phyloP scores from a whole-genome alignment of 192 early-diverging fungal species.

The Backusella westeae region DNA sequence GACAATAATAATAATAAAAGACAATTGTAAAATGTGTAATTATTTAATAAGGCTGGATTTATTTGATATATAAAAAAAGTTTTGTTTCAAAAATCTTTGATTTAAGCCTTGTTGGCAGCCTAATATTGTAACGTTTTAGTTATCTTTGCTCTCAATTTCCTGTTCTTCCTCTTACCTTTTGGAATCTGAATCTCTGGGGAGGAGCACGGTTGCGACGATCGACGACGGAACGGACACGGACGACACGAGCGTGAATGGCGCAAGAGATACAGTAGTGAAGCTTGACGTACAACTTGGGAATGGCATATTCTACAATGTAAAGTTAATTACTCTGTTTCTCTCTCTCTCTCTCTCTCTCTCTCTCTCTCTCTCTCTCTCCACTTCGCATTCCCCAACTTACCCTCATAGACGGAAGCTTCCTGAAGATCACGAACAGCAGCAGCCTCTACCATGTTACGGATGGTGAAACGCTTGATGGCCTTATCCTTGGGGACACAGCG shows the following conservation, averaged over 20 bases:
- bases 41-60: constrained; percentile 7
- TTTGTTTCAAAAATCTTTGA: neutral
- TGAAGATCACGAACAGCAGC: constrained; percentile 95
- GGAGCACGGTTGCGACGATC: constrained; percentile 91
- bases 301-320: constrained; percentile 53
- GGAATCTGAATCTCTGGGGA: constrained; percentile 90
- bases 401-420: constrained; percentile 94
- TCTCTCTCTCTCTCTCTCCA: neutral
- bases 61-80: neutral
- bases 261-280: constrained; percentile 84
- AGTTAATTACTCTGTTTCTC: neutral
- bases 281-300: constrained; percentile 94
- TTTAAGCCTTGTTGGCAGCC: constrained; percentile 30
- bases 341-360: no score
- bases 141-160: no score
- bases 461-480: constrained; percentile 98
- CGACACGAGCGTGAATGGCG: constrained; percentile 92
- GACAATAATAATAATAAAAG: neutral
- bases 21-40: neutral
- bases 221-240: constrained; percentile 88
- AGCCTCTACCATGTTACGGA: constrained; percentile 99
- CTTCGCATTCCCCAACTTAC: constrained; percentile 37
- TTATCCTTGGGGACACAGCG: constrained; percentile 96
- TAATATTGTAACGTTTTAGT: neutral
- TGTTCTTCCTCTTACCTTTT: constrained; percentile 37